phyloP scores from a whole-genome alignment of 495 filamentous ascomycete genomes.

The Cladorrhinum samala region DNA sequence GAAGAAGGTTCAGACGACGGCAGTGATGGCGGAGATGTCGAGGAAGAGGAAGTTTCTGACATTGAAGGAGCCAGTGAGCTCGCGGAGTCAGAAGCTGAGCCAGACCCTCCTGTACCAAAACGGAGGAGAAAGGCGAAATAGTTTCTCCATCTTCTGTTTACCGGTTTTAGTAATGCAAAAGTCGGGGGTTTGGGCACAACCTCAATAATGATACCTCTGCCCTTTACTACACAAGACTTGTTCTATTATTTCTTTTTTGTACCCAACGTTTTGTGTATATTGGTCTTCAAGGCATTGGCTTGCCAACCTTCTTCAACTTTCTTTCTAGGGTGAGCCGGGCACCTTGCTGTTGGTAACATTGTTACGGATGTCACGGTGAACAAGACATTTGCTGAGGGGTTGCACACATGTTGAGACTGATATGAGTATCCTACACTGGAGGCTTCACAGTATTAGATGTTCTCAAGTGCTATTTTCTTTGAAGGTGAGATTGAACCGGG shows the following conservation, averaged over 20 bases:
- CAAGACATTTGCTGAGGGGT: background rate
- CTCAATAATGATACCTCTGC: constrained; percentile 6
- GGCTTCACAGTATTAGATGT: background rate
- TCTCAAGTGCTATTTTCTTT: too few species aligned
- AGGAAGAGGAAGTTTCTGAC: constrained; percentile 22
- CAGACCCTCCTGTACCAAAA: constrained; percentile 19
- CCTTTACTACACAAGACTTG: constrained; percentile 2
- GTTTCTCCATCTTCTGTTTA: background rate
- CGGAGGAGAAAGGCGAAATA: constrained; percentile 22
- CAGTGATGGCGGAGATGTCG: constrained; percentile 34
- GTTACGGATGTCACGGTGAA: background rate
- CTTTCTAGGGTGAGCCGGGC: too few species aligned
- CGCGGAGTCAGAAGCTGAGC: constrained; percentile 18
- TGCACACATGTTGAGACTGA: background rate
- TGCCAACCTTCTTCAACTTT: too few species aligned
- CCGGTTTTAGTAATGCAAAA: background rate
- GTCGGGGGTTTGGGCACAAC: constrained; percentile 6
- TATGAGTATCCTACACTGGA: background rate
- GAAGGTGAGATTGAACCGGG: too few species aligned
- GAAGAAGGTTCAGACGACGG: constrained; percentile 28
- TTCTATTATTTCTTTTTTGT: constrained; percentile 4
- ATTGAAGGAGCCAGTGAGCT: constrained; percentile 22
- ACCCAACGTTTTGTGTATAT: background rate
- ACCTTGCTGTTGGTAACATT: background rate
- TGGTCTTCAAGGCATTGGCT: too few species aligned